phyloP scores from a whole-genome alignment of 345 rosid species.

The thale cress (Arabidopsis thaliana) region TAIR10.1 NC_003076.8:20226001-20226500 shows the following conservation, averaged over 20 bases:
- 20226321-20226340: conserved; percentile 81
- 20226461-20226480: neutral
- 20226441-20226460: neutral
- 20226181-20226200: neutral
- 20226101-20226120: conserved; percentile 13
- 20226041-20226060: conserved; percentile 19
- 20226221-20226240: conserved; percentile 68
- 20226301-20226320: conserved; percentile 81
- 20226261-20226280: conserved; percentile 73
- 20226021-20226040: neutral
- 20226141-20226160: neutral
- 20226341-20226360: conserved; percentile 64
- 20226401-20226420: conserved; percentile 11
- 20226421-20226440: conserved; percentile 14
- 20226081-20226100: neutral
- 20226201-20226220: conserved; percentile 41
- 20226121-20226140: conserved; percentile 18
- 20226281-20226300: conserved; percentile 71
- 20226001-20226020: neutral
- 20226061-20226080: conserved; percentile 13
- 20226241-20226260: conserved; percentile 57
- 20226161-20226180: neutral
- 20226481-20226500: neutral
- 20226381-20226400: conserved; percentile 25
- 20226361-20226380: conserved; percentile 68